These are phyloP conservation scores for Boletus tylopilopsis DNA, from an alignment of 768 basidiomycete species.

Conservation along the genomic window DNA sequence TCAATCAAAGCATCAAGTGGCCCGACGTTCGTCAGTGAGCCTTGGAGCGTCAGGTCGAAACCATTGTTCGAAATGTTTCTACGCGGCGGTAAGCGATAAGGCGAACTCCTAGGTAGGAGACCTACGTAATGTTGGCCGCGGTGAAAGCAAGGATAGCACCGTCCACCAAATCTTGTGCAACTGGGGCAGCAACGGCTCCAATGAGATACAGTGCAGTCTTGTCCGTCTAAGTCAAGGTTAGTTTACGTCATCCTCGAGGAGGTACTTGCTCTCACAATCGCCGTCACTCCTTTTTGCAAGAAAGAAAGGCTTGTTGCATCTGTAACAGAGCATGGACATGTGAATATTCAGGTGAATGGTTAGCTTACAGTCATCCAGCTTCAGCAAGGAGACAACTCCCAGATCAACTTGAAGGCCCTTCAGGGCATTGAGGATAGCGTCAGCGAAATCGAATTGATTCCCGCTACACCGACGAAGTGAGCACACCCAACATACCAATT, in stretches of 20 bases:
- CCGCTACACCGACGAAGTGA: constrained; percentile 40
- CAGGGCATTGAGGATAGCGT: constrained; percentile 61
- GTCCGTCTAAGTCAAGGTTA: constrained; percentile 45
- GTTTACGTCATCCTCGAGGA: not conserved
- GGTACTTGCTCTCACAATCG: constrained; percentile 37
- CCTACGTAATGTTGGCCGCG: constrained; percentile 56
- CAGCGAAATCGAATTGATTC: constrained; percentile 57
- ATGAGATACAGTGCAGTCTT: constrained; percentile 61
- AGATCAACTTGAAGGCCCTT: constrained; percentile 58
- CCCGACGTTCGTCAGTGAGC: constrained; percentile 58
- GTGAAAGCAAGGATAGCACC: constrained; percentile 50
- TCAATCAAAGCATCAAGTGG: constrained; percentile 68
- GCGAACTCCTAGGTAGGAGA: constrained; percentile 21
- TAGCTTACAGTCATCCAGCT: constrained; percentile 63
- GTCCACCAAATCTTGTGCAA: constrained; percentile 63
- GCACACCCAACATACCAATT: not conserved
- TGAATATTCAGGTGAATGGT: not conserved
- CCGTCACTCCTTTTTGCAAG: constrained; percentile 52
- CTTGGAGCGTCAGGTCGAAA: constrained; percentile 57
- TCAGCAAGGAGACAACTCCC: constrained; percentile 47
- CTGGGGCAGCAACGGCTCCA: constrained; percentile 65
- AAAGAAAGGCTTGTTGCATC: constrained; percentile 56
- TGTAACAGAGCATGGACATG: constrained; percentile 23
- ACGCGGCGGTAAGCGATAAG: constrained; percentile 47
- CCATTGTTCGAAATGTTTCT: constrained; percentile 57